Evolutionary conservation across 352 stramenopile genomes (phyloP).

Genomic region (Plasmopara muralis): DNA sequence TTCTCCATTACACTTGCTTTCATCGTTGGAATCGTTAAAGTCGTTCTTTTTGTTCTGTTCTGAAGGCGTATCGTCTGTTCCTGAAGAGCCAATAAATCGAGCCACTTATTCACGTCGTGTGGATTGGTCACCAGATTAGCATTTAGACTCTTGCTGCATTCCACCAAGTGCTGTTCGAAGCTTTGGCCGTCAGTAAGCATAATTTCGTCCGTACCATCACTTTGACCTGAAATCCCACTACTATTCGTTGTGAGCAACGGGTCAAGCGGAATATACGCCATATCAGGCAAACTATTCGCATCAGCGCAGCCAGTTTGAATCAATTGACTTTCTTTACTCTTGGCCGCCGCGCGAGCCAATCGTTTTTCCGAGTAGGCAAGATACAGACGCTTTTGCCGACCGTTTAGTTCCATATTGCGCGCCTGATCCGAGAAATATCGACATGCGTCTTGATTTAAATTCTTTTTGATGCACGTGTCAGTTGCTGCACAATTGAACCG

Average conservation of each 20-base stretch:
- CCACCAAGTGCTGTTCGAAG: conserved; percentile 55
- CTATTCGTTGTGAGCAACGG: conserved; percentile 29
- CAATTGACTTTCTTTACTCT: conserved; percentile 4
- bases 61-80: conserved; percentile 44
- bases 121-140: conserved; percentile 31
- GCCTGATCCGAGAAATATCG: conserved; percentile 57
- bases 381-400: conserved; percentile 40
- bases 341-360: conserved; percentile 11
- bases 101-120: conserved; percentile 40
- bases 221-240: background rate
- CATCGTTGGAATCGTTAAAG: conserved; percentile 7
- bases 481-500: conserved; percentile 8
- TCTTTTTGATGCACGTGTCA: background rate
- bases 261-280: conserved; percentile 59
- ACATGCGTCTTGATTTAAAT: conserved; percentile 5
- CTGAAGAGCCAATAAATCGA: conserved; percentile 74
- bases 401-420: conserved; percentile 33
- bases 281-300: conserved; percentile 16
- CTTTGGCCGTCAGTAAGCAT: conserved; percentile 61
- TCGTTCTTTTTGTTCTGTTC: conserved; percentile 16
- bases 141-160: conserved; percentile 47
- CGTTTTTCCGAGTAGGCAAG: conserved; percentile 68
- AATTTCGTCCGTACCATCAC: conserved; percentile 19
- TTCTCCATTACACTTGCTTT: conserved; percentile 47
- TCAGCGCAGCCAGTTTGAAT: too few relatives aligned